Conservation (phyloP, 495 filamentous ascomycete species). For the Hypomontagnella monticulosa region DNA sequence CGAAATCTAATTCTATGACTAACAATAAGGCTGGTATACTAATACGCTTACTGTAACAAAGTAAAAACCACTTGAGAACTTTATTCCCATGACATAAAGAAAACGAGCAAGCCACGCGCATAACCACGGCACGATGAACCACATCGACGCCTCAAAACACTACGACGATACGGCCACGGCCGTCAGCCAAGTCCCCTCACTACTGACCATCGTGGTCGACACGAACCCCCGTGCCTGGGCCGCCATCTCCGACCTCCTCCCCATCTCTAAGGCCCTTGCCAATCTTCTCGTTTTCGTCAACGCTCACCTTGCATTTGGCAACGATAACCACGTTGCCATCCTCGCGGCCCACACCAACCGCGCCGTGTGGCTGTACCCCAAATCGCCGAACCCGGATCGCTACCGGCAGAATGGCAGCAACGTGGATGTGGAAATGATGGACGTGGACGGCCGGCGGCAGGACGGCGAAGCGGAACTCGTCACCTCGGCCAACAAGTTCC, state of each 20-base stretch:
- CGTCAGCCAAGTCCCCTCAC: conserved; percentile 76
- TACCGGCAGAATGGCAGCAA: background rate
- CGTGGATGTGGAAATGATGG: conserved; percentile 55
- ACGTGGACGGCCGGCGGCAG: conserved; percentile 34
- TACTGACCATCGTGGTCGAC: conserved; percentile 91
- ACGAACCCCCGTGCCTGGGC: conserved; percentile 97
- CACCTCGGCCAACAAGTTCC: conserved; percentile 84
- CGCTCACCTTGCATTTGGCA: conserved; percentile 90
- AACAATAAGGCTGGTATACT: too few relatives aligned
- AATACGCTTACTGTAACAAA: too few relatives aligned
- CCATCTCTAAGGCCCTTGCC: conserved; percentile 83
- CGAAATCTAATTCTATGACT: too few relatives aligned
- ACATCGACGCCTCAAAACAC: conserved; percentile 89
- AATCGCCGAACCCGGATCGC: conserved; percentile 43
- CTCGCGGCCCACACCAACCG: conserved; percentile 86
- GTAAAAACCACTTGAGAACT: too few relatives aligned
- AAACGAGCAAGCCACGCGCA: background rate
- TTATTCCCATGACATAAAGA: background rate
- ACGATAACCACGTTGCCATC: conserved; percentile 92
- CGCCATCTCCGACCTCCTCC: conserved; percentile 75
- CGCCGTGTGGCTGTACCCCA: conserved; percentile 89
- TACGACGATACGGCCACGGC: conserved; percentile 66
- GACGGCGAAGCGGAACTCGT: conserved; percentile 47
- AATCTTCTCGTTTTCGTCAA: conserved; percentile 97
- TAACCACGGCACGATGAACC: conserved; percentile 71